Evolutionary conservation across 1,139 yeast species (phyloP), one percentile per base, ranked within the genome.

Genomic region (Pichia sp.): DNA sequence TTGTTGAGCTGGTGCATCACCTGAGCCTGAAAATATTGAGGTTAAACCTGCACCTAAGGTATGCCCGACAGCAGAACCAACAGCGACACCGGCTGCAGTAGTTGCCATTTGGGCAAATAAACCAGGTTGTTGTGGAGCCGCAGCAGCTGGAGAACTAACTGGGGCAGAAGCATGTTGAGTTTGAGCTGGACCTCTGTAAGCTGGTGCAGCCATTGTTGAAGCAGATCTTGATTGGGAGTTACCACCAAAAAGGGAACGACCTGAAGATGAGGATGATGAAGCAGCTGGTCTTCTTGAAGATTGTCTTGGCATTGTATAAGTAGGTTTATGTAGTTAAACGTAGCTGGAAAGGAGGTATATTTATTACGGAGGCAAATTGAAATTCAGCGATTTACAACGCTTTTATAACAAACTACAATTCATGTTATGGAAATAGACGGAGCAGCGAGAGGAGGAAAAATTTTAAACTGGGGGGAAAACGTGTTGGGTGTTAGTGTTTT

Each of bases 51-150:
- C 96, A 72, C 98, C 97, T 57, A 93, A 63, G 48, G 98, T 89
- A 77, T 93, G 99, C 56, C 99, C 99, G 56, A 91, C 83, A 58
- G 98, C 84, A 53, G 96, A 87, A 65, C 99, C 99, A 54, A 93
- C 97, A 50, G 98, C 99, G 41, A 93, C 99, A 81, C 99, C 99
- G 51, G 98, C 99, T 56, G 99, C 99, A 52, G 99, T 93, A 45
- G 96, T 79, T 34, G 98, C 98, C 98, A 93, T 93, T 73, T 93
- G 96, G 56, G 95, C 87, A 67, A 93, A 91, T 69, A 93, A 67
- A 62, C 98, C 97, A 50, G 99, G 98, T 68, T 82, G 87, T 68
- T 74, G 79, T 51, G 77, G 76, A 55, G 73, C 79, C 50, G 74
- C 73, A 39, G 68, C 69, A 19, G 65, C 65, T 33, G 77, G 72